Evolutionary conservation across 2,329 filamentous ascomycete species (phyloP).

Genomic region (Fusarium luffae): DNA sequence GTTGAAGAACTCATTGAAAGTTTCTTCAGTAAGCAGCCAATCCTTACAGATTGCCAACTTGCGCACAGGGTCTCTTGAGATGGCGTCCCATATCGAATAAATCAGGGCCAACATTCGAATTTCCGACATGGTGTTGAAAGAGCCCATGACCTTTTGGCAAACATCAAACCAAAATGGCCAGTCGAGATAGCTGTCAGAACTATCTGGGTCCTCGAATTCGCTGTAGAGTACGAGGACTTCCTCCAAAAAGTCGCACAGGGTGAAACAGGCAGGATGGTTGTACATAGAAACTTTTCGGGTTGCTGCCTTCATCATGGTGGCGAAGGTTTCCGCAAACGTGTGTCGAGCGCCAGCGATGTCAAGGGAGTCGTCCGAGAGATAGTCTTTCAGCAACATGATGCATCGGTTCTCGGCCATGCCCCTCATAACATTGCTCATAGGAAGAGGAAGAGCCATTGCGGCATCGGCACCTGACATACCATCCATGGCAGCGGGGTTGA

Average conservation of each 20-base stretch:
- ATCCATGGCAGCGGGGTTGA: slow-evolving; percentile 58
- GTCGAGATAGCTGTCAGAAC: slow-evolving; percentile 65
- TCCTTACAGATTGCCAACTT: slow-evolving; percentile 77
- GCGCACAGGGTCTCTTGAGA: slow-evolving; percentile 71
- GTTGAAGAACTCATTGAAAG: slow-evolving; percentile 86
- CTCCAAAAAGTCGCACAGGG: slow-evolving; percentile 90
- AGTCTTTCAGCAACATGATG: slow-evolving; percentile 83
- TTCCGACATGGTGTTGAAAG: slow-evolving; percentile 90
- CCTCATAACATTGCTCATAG: slow-evolving; percentile 75
- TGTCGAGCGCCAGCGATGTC: slow-evolving; percentile 62
- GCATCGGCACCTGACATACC: slow-evolving; percentile 69
- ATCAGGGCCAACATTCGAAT: slow-evolving; percentile 85
- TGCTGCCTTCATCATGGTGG: slow-evolving; percentile 76
- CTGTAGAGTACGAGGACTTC: slow-evolving; percentile 76
- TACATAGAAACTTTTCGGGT: slow-evolving; percentile 82
- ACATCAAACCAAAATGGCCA: slow-evolving; percentile 90
- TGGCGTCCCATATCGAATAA: slow-evolving; percentile 81
- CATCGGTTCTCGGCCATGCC: slow-evolving; percentile 91
- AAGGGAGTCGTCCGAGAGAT: slow-evolving; percentile 66
- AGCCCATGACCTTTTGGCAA: slow-evolving; percentile 80
- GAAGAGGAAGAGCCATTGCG: slow-evolving; percentile 70
- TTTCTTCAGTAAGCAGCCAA: slow-evolving; percentile 78
- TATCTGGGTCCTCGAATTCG: slow-evolving; percentile 57
- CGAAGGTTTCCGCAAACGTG: slow-evolving; percentile 81
- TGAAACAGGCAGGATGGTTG: slow-evolving; percentile 85